phyloP scores from a whole-genome alignment of 345 rosid species.

The Arabidopsis suecica region DNA sequence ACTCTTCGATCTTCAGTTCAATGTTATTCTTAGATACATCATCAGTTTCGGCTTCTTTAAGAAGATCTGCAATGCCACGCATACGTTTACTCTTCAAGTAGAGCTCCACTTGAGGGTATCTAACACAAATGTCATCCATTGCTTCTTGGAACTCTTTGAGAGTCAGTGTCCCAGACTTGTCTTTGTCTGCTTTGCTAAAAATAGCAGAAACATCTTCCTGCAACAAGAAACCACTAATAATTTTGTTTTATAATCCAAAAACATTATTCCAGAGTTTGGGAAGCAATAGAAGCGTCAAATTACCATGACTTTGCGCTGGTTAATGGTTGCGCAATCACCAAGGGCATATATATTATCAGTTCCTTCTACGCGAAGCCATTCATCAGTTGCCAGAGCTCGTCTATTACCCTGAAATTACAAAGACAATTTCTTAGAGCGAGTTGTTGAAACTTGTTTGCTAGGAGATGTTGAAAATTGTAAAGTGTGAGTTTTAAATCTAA shows the following conservation, averaged over 20 bases:
- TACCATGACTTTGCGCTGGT: constrained; percentile 99
- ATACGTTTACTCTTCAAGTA: constrained; percentile 78
- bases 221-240: constrained; percentile 5
- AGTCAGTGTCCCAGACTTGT: constrained; percentile 89
- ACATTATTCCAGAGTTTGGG: not conserved
- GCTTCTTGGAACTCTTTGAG: constrained; percentile 81
- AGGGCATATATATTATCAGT: constrained; percentile 75
- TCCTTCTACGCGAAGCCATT: constrained; percentile 94
- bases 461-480: constrained; percentile 1
- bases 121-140: constrained; percentile 72
- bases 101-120: constrained; percentile 93
- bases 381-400: constrained; percentile 96
- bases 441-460: not conserved
- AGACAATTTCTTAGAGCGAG: not conserved
- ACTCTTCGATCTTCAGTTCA: constrained; percentile 81
- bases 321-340: constrained; percentile 98
- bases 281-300: not conserved
- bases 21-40: constrained; percentile 63
- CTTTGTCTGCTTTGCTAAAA: constrained; percentile 86
- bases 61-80: constrained; percentile 65
- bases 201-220: constrained; percentile 86
- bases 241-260: not conserved
- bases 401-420: constrained; percentile 63
- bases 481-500: constrained; percentile 13
- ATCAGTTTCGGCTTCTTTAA: constrained; percentile 68